A percentile compares a stretch with the other conserved stretches of the same genome.
Conservation (phyloP, 768 basidiomycete genomes). For the Mycena venus region DNA sequence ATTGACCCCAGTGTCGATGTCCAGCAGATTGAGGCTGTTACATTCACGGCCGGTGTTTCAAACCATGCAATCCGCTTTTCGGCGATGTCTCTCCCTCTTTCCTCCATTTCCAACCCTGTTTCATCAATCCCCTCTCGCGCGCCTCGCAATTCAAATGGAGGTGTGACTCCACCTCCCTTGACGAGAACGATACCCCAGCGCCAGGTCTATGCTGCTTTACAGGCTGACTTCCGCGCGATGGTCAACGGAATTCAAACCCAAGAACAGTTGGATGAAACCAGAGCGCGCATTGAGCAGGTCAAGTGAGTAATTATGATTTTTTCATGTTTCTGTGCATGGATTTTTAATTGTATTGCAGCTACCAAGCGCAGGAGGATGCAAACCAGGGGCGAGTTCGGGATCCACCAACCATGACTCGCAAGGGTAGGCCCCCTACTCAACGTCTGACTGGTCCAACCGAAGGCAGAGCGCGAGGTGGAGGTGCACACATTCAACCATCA, state of each 20-base stretch:
- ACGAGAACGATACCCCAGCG: constrained; percentile 42
- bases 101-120: not conserved
- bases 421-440: not conserved
- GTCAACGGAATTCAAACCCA: constrained; percentile 38
- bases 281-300: not conserved
- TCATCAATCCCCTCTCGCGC: not conserved
- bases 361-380: not conserved
- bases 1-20: constrained; percentile 29
- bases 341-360: too few relatives aligned
- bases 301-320: too few relatives aligned
- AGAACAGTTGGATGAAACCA: constrained; percentile 40
- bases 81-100: too few relatives aligned
- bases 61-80: not conserved
- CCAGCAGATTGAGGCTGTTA: constrained; percentile 30
- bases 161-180: not conserved
- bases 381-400: not conserved
- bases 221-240: constrained; percentile 40
- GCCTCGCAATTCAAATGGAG: not conserved
- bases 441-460: not conserved
- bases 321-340: too few relatives aligned
- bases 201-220: too few relatives aligned
- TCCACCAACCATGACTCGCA: too few relatives aligned
- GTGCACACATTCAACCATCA: not conserved
- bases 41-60: not conserved
- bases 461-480: not conserved